Base-by-base conservation (phyloP, 352 stramenopile genomes). In the Globisporangium sylvaticum region DNA sequence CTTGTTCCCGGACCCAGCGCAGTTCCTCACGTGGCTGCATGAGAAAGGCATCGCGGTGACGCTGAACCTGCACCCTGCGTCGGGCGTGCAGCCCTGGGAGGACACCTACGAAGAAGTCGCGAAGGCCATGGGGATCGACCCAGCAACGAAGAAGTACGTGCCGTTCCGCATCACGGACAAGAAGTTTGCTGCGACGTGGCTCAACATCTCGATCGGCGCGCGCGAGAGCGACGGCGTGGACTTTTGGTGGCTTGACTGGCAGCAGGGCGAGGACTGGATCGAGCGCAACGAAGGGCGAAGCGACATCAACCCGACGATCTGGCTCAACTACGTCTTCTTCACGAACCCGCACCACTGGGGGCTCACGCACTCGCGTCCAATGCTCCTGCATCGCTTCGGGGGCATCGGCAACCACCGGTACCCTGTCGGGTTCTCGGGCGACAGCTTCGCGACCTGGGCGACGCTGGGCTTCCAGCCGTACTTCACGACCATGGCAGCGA, bases 201-300 rank as follows among this genome's bases (percentile, higher is more conserved):
- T 79, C 61, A 73, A 66, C 20, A 39, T 75, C n/a, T 71, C 70
- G 1, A 68, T 79, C 18, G 64, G 68, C 37, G 53, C 53, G 31
- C 67, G 63, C 5, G 70, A 77, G 61, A 32, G 56, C 20, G 70
- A 79, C 18, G 73, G 73, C 32, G 66, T 85, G 44, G 80, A 86
- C 61, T 81, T 84, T 44, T 87, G 75, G 77, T 88, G 80, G 80
- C 83, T 85, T 22, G 80, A 88, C 48, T 88, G 79, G 80, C 80
- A 89, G 66, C 79, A 88, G 32, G 79, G 79, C 32, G 76, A 75
- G 52, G 73, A 82, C 54, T 83, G 76, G 70, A 66, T 72, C 54
- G 60, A 80, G 14, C 58, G 64, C 9, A 31, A 67, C 29, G 64
- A 79, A 25, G 62, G 69, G 0, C 66, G 68, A 5, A 66, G 32